A percentile compares a stretch with the other conserved stretches of the same genome.
phyloP scores from a whole-genome alignment of 768 basidiomycete genomes.

The Hortiboletus campestris region DNA sequence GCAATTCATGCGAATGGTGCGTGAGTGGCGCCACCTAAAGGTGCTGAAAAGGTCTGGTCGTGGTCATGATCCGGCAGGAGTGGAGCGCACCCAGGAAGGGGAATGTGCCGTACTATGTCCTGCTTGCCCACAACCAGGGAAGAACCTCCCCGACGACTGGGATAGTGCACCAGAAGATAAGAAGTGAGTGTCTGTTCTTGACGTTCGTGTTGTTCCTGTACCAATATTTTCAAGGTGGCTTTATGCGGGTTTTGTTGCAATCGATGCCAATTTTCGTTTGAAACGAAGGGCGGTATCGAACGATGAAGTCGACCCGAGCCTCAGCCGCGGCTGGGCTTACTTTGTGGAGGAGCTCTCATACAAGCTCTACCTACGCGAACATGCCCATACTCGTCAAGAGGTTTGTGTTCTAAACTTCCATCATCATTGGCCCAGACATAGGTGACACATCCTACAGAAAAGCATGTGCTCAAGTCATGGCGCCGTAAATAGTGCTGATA shows the following conservation, averaged over 20 bases:
- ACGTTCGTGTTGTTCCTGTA: too few species aligned
- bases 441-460: too few species aligned
- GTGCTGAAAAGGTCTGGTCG: conserved; percentile 7
- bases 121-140: conserved; percentile 28
- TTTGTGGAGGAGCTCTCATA: conserved; percentile 25
- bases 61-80: conserved; percentile 21
- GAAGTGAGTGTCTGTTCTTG: background rate
- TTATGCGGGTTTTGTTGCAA: conserved; percentile 15
- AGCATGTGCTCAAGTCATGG: too few species aligned
- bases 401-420: background rate
- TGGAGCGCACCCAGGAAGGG: conserved; percentile 20
- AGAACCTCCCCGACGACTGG: conserved; percentile 26
- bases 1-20: conserved; percentile 12
- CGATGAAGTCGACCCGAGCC: conserved; percentile 16
- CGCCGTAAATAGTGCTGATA: too few species aligned
- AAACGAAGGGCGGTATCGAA: conserved; percentile 21
- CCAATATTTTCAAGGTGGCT: background rate
- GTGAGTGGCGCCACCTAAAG: conserved; percentile 23
- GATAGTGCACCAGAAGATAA: background rate
- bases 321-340: conserved; percentile 25
- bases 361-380: conserved; percentile 2
- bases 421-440: too few species aligned
- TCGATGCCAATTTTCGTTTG: conserved; percentile 21
- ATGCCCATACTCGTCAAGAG: background rate
- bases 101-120: conserved; percentile 27